Conservation (phyloP, 2,329 filamentous ascomycete species). For the Teratosphaeria epicoccoides region DNA sequence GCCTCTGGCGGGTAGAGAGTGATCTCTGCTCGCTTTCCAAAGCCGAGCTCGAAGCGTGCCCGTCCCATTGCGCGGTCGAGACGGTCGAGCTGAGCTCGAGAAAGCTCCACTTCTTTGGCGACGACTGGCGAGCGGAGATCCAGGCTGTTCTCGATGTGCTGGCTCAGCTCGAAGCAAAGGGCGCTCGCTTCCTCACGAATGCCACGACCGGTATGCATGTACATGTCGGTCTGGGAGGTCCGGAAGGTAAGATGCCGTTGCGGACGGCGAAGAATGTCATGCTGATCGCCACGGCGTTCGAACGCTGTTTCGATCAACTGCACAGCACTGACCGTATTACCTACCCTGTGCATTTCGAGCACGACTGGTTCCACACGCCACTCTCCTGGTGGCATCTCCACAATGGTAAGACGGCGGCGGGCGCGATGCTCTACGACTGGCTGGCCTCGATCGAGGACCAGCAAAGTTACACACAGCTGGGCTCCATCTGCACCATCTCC, state of each 20-base stretch:
- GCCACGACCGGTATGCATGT: constrained; percentile 11
- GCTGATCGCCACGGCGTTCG: constrained; percentile 11
- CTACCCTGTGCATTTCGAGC: not conserved
- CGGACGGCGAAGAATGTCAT: constrained; percentile 10
- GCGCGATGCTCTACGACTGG: constrained; percentile 9
- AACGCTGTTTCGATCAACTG: constrained; percentile 10
- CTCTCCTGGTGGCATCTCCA: constrained; percentile 5
- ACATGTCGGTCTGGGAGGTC: constrained; percentile 9
- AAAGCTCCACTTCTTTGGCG: not conserved
- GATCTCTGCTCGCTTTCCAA: constrained; percentile 2
- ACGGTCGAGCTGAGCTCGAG: constrained; percentile 8
- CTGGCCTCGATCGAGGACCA: constrained; percentile 6
- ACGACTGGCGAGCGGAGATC: constrained; percentile 6
- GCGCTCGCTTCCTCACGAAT: constrained; percentile 11
- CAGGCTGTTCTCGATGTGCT: constrained; percentile 5
- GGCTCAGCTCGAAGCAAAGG: not conserved
- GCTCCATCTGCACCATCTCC: constrained; percentile 1
- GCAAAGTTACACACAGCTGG: constrained; percentile 1
- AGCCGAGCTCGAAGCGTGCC: not conserved
- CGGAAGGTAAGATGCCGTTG: constrained; percentile 4
- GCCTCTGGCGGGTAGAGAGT: not conserved
- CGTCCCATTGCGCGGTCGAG: constrained; percentile 1
- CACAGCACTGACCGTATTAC: constrained; percentile 6
- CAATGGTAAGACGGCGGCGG: not conserved
- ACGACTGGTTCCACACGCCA: not conserved